These are phyloP conservation scores for Balansia obtecta DNA, from an alignment of 2,329 filamentous ascomycete species.

Conservation along the genomic window DNA sequence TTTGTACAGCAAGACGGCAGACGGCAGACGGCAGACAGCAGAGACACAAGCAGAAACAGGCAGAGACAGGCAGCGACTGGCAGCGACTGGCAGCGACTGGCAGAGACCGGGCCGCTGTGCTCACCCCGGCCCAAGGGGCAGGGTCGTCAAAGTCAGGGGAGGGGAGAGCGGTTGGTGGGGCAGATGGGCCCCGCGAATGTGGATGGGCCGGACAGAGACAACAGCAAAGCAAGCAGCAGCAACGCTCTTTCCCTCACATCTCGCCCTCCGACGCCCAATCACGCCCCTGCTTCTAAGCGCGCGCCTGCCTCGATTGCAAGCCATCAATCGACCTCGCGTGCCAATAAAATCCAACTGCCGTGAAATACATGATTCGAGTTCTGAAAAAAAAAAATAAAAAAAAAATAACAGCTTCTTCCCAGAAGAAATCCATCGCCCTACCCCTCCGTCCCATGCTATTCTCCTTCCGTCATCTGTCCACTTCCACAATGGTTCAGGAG, in stretches of 20 bases:
- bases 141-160: neutral
- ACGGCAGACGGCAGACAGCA: neutral
- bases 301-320: slow-evolving; percentile 1
- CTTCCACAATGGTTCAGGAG: too few relatives aligned
- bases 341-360: neutral
- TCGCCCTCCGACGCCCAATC: neutral
- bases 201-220: too few relatives aligned
- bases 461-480: too few relatives aligned
- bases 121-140: neutral
- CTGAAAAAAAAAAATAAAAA: too few relatives aligned
- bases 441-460: too few relatives aligned
- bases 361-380: neutral
- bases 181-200: neutral
- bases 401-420: too few relatives aligned
- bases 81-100: too few relatives aligned
- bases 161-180: neutral
- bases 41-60: too few relatives aligned
- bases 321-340: neutral
- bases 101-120: too few relatives aligned
- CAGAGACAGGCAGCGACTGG: too few relatives aligned
- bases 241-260: neutral
- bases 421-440: too few relatives aligned
- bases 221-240: too few relatives aligned
- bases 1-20: neutral
- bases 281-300: slow-evolving; percentile 4